These are phyloP conservation scores for Ajuga reptans DNA, from an alignment of 305 asterid species.

Conservation along the genomic window DNA sequence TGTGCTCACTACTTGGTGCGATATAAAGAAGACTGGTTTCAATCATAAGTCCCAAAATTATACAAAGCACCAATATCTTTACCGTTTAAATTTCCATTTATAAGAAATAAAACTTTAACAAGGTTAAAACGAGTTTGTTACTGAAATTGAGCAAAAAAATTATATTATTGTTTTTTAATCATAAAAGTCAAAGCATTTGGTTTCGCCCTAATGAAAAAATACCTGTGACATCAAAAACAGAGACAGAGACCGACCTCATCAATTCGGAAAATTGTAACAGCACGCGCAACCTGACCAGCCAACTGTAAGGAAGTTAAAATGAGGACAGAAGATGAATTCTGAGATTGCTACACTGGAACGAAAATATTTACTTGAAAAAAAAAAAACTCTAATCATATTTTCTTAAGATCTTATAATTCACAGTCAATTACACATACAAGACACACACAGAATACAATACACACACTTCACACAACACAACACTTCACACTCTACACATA, in stretches of 20 bases:
- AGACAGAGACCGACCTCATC: conserved; percentile 55
- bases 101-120: not conserved
- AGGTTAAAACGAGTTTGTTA: not conserved
- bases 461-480: no score
- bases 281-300: conserved; percentile 96
- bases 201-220: not conserved
- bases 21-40: not conserved
- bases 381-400: no score
- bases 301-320: conserved; percentile 37
- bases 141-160: not conserved
- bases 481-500: no score
- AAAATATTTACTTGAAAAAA: not conserved
- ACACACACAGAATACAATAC: no score
- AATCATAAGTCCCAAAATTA: not conserved
- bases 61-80: not conserved
- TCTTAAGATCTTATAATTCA: no score
- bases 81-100: not conserved
- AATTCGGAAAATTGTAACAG: conserved; percentile 71
- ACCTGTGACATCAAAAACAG: not conserved
- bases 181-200: not conserved
- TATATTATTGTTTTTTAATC: not conserved
- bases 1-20: no score
- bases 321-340: not conserved
- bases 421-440: no score
- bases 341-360: not conserved